A percentile compares a stretch with the other conserved stretches of the same genome.
These are phyloP conservation scores for Candida tetrigidarum DNA, from an alignment of 1,139 yeast species.

Conservation along the genomic window DNA sequence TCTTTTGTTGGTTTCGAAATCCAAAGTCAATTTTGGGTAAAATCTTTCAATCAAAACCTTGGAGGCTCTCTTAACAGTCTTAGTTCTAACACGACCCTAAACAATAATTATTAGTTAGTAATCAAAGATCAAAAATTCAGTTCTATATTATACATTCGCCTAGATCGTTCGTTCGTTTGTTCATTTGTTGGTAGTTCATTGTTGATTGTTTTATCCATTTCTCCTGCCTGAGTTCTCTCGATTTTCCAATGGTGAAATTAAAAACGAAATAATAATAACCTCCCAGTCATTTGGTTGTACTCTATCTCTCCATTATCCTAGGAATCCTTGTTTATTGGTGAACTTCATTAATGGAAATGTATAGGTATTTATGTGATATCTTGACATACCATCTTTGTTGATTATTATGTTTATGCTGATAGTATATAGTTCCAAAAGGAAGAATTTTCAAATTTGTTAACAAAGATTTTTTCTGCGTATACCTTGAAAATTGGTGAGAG, in stretches of 20 bases:
- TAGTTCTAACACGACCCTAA: constrained; percentile 98
- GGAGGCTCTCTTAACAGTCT: constrained; percentile 99
- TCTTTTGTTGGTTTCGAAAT: constrained; percentile 99
- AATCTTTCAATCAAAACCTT: constrained; percentile 99
- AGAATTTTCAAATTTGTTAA: constrained; percentile 9
- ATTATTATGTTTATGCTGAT: constrained; percentile 21
- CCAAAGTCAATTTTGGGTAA: constrained; percentile 99
- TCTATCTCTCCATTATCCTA: background rate
- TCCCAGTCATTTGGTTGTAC: too few species aligned
- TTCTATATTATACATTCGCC: too few species aligned
- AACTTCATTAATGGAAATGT: background rate
- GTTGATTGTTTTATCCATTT: too few species aligned
- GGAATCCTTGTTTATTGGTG: background rate
- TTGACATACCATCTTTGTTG: constrained; percentile 44
- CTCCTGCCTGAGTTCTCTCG: too few species aligned
- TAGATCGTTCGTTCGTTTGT: too few species aligned
- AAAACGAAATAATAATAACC: too few species aligned
- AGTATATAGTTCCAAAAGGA: constrained; percentile 3
- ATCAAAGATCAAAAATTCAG: background rate
- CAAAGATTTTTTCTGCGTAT: constrained; percentile 9
- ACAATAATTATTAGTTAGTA: constrained; percentile 31
- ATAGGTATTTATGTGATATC: constrained; percentile 1
- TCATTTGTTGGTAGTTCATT: too few species aligned
- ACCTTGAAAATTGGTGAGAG: background rate
- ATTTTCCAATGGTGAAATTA: too few species aligned